Evolutionary conservation across 1,284 basidiomycete species (phyloP).

Genomic region (Ustilago bromivora): DNA sequence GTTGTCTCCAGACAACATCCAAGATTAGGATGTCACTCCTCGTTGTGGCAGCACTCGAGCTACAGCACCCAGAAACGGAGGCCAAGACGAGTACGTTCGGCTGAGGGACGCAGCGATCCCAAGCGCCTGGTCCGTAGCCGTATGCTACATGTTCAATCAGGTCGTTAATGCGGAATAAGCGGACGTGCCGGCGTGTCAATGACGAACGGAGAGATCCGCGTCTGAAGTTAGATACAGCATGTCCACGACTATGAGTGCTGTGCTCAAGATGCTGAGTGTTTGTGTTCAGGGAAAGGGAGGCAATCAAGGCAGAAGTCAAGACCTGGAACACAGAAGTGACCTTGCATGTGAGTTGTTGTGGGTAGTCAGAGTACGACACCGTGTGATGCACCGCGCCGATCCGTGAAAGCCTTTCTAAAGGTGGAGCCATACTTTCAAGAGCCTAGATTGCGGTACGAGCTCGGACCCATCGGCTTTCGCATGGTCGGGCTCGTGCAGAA

Average conservation of each 20-base stretch:
- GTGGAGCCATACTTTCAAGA: not conserved
- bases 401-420: slow-evolving; percentile 27
- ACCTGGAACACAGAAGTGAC: not conserved
- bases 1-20: too few relatives aligned
- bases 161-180: slow-evolving; percentile 5
- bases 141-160: not conserved
- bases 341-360: not conserved
- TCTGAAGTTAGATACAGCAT: not conserved
- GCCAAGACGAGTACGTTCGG: too few relatives aligned
- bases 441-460: not conserved
- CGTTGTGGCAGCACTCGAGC: too few relatives aligned
- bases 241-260: not conserved
- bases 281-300: not conserved
- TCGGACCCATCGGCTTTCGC: not conserved
- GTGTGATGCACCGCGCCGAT: slow-evolving; percentile 24
- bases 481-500: not conserved
- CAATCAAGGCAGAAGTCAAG: not conserved
- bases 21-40: too few relatives aligned
- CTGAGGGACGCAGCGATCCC: not conserved
- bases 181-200: not conserved
- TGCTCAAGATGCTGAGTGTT: not conserved
- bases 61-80: too few relatives aligned
- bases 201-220: slow-evolving; percentile 13
- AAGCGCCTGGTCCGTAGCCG: not conserved
- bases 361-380: not conserved